Percentiles rank a stretch among this genome's conserved stretches.
Conservation (phyloP, 208 protist species). For the Naegleria lovaniensis region DNA sequence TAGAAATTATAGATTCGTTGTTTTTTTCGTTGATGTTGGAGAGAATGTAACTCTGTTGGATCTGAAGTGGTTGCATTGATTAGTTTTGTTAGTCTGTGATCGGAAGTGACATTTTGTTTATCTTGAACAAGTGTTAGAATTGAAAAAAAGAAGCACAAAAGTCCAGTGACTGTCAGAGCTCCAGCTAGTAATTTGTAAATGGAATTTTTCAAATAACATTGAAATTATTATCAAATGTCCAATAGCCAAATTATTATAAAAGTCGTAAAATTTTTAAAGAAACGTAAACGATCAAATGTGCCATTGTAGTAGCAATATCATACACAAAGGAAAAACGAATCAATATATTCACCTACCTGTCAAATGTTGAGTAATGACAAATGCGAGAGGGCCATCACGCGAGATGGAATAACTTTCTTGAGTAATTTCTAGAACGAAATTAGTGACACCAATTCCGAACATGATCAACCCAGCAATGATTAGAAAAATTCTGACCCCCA, state of each 20-base stretch:
- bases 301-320: too few species aligned
- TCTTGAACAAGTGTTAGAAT: not conserved
- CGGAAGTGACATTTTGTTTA: too few species aligned
- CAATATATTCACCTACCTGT: too few species aligned
- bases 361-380: not conserved
- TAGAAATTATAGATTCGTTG: not conserved
- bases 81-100: too few species aligned
- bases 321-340: too few species aligned
- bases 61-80: too few species aligned
- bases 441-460: not conserved
- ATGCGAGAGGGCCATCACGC: not conserved
- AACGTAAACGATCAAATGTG: too few species aligned
- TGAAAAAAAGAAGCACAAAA: not conserved
- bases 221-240: too few species aligned
- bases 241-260: too few species aligned
- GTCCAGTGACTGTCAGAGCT: not conserved
- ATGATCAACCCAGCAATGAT: not conserved
- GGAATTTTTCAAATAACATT: too few species aligned
- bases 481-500: not conserved
- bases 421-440: not conserved
- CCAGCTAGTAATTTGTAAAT: not conserved
- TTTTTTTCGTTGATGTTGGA: not conserved
- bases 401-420: not conserved
- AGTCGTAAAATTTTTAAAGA: too few species aligned
- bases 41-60: not conserved